These are phyloP conservation scores for Microdochium nivale DNA, from an alignment of 2,329 filamentous ascomycete genomes.

Conservation along the genomic window DNA sequence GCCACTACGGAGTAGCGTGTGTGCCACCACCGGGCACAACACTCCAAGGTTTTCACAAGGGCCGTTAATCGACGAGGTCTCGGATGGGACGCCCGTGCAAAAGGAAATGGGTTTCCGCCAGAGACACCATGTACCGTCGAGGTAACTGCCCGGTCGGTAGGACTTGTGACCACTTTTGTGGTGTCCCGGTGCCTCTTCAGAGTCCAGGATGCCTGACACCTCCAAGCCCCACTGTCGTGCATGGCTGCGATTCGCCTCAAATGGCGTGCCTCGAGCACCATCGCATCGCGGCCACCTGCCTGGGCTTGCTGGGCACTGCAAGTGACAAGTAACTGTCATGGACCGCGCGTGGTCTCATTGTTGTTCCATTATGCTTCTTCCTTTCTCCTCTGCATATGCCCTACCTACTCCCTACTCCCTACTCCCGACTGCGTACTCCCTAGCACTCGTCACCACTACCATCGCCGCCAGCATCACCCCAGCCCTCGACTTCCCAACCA, in stretches of 20 bases:
- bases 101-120: no score
- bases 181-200: no score
- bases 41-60: no score
- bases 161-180: no score
- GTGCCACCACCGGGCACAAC: no score
- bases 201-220: neutral
- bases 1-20: no score
- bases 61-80: no score
- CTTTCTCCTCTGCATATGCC: neutral
- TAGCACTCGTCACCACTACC: neutral
- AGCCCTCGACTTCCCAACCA: neutral
- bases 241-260: neutral
- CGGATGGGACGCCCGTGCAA: no score
- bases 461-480: neutral
- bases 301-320: no score
- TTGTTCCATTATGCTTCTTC: neutral
- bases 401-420: neutral
- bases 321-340: neutral
- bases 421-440: neutral
- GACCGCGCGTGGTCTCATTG: neutral
- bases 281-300: no score
- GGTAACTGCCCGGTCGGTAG: no score
- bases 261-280: neutral
- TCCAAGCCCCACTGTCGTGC: neutral
- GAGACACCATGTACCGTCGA: no score